Percentiles rank a stretch among this genome's conserved stretches.
Evolutionary conservation across 1,284 basidiomycete species (phyloP).

Genomic region (Sphagnurus paluster): DNA sequence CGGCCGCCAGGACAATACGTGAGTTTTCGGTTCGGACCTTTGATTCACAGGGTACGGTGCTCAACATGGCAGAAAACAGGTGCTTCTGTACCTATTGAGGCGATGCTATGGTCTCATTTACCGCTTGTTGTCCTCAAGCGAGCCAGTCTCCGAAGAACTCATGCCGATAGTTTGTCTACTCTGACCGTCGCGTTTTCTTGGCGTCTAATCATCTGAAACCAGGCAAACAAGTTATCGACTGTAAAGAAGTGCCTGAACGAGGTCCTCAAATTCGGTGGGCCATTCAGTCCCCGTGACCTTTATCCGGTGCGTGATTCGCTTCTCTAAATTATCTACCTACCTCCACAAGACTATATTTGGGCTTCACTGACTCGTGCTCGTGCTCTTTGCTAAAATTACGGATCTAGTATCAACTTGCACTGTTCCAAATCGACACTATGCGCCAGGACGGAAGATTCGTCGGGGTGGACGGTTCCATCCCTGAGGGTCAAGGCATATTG

Average conservation of each 20-base stretch:
- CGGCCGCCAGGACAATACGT: constrained; percentile 91
- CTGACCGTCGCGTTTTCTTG: background rate
- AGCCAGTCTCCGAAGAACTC: constrained; percentile 97
- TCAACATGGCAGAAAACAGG: constrained; percentile 44
- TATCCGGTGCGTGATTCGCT: constrained; percentile 72
- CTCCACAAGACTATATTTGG: background rate
- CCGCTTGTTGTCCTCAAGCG: constrained; percentile 91
- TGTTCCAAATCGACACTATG: constrained; percentile 94
- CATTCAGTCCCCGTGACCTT: constrained; percentile 92
- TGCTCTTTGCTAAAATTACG: constrained; percentile 2
- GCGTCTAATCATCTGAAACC: constrained; percentile 1
- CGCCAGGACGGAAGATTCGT: constrained; percentile 93
- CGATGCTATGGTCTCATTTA: constrained; percentile 98
- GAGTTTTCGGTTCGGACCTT: constrained; percentile 28
- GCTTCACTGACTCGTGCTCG: constrained; percentile 3
- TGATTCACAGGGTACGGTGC: background rate
- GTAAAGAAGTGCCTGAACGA: constrained; percentile 98
- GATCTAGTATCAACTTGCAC: constrained; percentile 85
- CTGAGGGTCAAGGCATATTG: constrained; percentile 96
- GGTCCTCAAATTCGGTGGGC: constrained; percentile 95
- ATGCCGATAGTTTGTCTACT: constrained; percentile 82
- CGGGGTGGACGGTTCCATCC: constrained; percentile 79
- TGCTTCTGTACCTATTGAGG: constrained; percentile 88
- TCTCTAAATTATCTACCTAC: background rate
- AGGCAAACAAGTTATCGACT: constrained; percentile 93